These are phyloP conservation scores for Elsinoe perseae DNA, from an alignment of 2,329 filamentous ascomycete genomes.

Conservation along the genomic window DNA sequence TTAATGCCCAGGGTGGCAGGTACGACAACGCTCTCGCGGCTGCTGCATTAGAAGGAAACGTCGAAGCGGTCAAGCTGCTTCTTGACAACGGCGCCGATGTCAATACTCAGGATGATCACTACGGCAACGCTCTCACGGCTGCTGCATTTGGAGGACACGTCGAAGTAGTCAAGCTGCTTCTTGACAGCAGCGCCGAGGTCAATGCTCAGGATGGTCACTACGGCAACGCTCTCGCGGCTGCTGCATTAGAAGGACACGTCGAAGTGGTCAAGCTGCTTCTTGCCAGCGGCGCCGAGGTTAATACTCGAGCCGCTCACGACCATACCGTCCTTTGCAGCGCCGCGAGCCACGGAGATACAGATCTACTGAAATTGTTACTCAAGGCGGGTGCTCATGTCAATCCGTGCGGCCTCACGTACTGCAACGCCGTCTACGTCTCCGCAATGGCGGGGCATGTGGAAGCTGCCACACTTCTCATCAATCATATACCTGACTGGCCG, in stretches of 20 bases:
- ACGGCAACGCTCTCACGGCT: not conserved
- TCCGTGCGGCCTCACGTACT: not conserved
- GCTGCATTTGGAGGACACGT: not conserved
- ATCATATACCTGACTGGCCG: not conserved
- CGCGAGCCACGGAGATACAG: not conserved
- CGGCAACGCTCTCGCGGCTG: conserved; percentile 20
- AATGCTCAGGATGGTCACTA: conserved; percentile 19
- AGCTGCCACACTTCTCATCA: not conserved
- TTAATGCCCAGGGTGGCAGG: conserved; percentile 20
- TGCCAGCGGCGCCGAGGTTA: not conserved
- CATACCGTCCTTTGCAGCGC: not conserved
- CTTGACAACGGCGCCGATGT: conserved; percentile 20
- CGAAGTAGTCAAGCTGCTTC: conserved; percentile 20
- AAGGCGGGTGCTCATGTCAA: conserved; percentile 16
- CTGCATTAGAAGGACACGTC: conserved; percentile 6
- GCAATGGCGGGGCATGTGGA: not conserved
- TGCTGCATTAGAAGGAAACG: conserved; percentile 15
- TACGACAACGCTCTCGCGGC: conserved; percentile 19
- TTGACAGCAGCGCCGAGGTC: conserved; percentile 23
- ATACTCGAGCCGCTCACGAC: not conserved
- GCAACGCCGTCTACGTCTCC: conserved; percentile 4
- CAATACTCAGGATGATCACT: conserved; percentile 13
- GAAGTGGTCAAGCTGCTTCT: conserved; percentile 15
- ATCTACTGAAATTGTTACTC: conserved; percentile 1
- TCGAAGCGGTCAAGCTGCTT: conserved; percentile 18